phyloP scores from a whole-genome alignment of 2,329 filamentous ascomycete species.

The Fragosphaeria purpurea region DNA sequence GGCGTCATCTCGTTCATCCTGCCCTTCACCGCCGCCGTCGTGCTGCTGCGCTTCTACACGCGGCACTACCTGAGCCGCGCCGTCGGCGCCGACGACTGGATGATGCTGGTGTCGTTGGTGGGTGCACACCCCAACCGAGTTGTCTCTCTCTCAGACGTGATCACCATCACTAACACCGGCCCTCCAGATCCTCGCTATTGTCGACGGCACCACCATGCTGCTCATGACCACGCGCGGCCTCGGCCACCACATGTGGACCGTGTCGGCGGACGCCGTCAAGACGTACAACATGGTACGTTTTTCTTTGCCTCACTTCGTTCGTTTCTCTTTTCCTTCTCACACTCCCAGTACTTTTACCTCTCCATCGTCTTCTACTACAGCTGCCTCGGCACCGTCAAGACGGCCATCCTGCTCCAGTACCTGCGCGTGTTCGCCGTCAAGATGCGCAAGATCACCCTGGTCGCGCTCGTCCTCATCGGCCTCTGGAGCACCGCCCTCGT shows the following conservation, averaged over 20 bases:
- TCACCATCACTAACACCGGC: too few relatives aligned
- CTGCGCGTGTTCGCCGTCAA: conserved; percentile 26
- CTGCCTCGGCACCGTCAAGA: conserved; percentile 25
- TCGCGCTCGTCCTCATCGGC: conserved; percentile 22
- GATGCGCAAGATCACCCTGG: conserved; percentile 21
- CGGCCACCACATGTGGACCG: conserved; percentile 11
- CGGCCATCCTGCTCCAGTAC: conserved; percentile 29
- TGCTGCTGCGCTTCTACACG: conserved; percentile 22
- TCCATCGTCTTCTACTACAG: conserved; percentile 28
- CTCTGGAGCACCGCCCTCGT: conserved; percentile 27
- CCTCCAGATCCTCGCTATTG: background rate
- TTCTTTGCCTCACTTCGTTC: background rate
- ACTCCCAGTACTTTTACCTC: conserved; percentile 25
- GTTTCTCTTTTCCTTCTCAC: background rate
- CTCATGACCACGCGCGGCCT: conserved; percentile 11
- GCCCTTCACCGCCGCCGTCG: conserved; percentile 16
- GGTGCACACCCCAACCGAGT: too few relatives aligned
- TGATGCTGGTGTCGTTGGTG: conserved; percentile 29
- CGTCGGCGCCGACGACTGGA: conserved; percentile 22
- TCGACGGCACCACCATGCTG: conserved; percentile 8
- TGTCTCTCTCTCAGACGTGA: too few relatives aligned
- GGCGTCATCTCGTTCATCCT: conserved; percentile 16
- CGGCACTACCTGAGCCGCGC: conserved; percentile 19
- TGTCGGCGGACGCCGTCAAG: conserved; percentile 5
- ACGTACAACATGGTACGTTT: conserved; percentile 7